Base-by-base conservation (phyloP, 2,329 filamentous ascomycete species). In the Aspergillus tubingensis region DNA sequence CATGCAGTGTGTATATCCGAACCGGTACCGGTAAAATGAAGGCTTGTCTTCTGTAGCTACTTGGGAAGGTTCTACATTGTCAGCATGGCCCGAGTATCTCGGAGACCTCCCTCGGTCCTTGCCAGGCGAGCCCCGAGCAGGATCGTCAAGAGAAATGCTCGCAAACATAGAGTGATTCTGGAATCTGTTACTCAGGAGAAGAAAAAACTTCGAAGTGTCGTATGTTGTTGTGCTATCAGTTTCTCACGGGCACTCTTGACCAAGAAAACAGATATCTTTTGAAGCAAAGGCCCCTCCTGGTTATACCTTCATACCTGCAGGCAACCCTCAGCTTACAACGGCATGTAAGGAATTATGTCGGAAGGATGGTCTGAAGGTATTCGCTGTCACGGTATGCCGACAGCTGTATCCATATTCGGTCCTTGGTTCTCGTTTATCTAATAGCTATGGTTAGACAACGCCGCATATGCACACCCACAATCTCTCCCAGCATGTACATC, bases 281-380 rank as follows among this genome's bases (percentile, higher is more conserved):
- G 78, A 81, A 61, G 75, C 78, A n/a, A 77, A 81, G 65, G 79
- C 86, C 21, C 85, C 85, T 8, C 73, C 74, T 51, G 86, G 85
- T n/a, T 88, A 87, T 70, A 84, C 81, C 0, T 88, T 86, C 67
- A 81, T 88, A 53, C 82, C 84, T 21, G 81, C 84, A 49, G 86
- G 86, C 23, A 84, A 85, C 62, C 84, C 85, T 2, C 81, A 83
- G 57, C 78, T 89, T 52, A 86, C 85, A 17, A 81, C 81, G 50
- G 81, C 81, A 59, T 85, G 84, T 74, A 88, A 87, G 72, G 85
- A 88, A 66, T 71, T 83, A 43, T 87, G 85, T 65, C 80, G 83
- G 54, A 80, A 82, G 67, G 79, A 81, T 65, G 81, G 81, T 27
- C 74, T 82, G 41, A 80, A 82, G 52, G 82, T 87, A 43, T 81